phyloP scores from a whole-genome alignment of 2,329 filamentous ascomycete genomes.

The Curvularia hawaiiensis region DNA sequence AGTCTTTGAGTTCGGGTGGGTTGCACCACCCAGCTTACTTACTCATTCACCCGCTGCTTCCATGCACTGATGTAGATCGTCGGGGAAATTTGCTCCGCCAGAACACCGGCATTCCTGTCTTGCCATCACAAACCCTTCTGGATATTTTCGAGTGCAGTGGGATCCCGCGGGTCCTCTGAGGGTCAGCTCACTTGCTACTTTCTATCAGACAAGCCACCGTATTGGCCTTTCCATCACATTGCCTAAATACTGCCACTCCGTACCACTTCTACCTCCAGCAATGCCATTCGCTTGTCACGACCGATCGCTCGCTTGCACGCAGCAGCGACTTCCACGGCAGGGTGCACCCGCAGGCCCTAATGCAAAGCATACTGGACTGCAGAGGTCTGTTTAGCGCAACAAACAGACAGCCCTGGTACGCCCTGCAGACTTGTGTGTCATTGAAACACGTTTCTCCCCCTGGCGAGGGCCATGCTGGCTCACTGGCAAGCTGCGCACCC shows the following conservation, averaged over 20 bases:
- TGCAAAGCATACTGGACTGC: background rate
- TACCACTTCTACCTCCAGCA: background rate
- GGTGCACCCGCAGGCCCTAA: background rate
- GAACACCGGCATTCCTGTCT: background rate
- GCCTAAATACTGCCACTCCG: background rate
- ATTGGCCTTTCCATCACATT: background rate
- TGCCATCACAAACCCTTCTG: background rate
- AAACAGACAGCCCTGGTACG: background rate
- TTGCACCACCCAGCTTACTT: background rate
- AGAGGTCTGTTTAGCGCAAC: background rate
- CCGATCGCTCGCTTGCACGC: background rate
- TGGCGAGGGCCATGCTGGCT: background rate
- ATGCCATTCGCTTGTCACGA: background rate
- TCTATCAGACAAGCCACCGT: background rate
- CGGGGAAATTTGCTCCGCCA: conserved; percentile 2
- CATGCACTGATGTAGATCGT: conserved; percentile 6
- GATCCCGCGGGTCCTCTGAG: background rate
- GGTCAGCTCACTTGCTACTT: background rate
- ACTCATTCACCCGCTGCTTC: conserved; percentile 11
- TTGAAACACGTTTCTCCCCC: background rate
- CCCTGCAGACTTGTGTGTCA: background rate
- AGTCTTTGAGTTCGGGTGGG: background rate
- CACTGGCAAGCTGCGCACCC: background rate
- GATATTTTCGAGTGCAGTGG: background rate
- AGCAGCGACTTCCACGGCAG: background rate